Evolutionary conservation across 495 filamentous ascomycete genomes (phyloP), one percentile per base, ranked within the genome.

Genomic region (Trichoderma gamsii): DNA sequence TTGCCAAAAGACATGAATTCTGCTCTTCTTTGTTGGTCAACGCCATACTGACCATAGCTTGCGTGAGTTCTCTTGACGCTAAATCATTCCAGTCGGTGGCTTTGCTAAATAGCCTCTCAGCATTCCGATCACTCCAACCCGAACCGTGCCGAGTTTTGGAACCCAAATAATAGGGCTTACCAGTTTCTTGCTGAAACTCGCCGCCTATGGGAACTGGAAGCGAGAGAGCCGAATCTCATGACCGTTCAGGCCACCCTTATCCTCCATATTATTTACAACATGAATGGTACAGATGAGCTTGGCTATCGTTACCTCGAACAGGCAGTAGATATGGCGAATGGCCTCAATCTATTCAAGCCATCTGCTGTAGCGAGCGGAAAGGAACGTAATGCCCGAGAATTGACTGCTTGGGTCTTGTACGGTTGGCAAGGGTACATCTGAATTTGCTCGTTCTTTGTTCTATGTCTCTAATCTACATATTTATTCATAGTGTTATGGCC

Each of bases 171-270:
- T 12, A 67, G 80, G 15, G 71, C 74, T 0, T 80, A 80, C 56
- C 74, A 75, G 63, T 80, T 81, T 32, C 70, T 77, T 9, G 79
- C 79, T 52, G 79, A 81, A 67, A 74, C 78, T 25, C 78, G 72
- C 52, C 70, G 79, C 44, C 72, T 81, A 0, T 76, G 77, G 68
- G 77, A 81, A 52, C 35, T 76, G 18, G 76, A 80, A 61, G 64
- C 71, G 4, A 71, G 71, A 21, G 63, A 63, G 41, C 61, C 69
- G 1, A 71, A 68, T n/a, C 49, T 81, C 5, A 73, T 72, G n/a
- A 74, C 77, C 1, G 76, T 80, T 38, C 79, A 80, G 61, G 75
- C 76, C 0, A 71, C 73, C 13, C 41, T 75, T 15, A 29, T 79
- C 7, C 32, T 80, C 11, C 74, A 71, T 23, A 66, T 77, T 27